A percentile compares a stretch with the other conserved stretches of the same genome.
phyloP scores from a whole-genome alignment of 305 asterid genomes.

The Solanum hybrid region DNA sequence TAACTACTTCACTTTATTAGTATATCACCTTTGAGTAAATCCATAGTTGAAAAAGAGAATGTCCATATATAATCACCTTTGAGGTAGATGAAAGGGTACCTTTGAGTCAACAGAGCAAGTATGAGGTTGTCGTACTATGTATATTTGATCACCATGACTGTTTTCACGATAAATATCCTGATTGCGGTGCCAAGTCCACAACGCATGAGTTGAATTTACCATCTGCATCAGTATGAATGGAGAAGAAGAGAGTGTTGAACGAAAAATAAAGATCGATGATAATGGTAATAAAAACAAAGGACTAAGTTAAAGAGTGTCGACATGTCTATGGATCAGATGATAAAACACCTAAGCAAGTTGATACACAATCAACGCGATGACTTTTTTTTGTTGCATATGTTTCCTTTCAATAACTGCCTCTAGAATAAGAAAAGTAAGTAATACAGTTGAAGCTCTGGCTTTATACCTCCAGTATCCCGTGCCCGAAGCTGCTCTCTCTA shows the following conservation, averaged over 20 bases:
- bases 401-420: not conserved
- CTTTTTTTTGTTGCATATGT: not conserved
- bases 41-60: not conserved
- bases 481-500: slow-evolving; percentile 93
- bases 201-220: slow-evolving; percentile 52
- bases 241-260: not conserved
- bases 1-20: not conserved
- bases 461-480: slow-evolving; percentile 81
- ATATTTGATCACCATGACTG: slow-evolving; percentile 63
- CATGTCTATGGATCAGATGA: not conserved
- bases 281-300: not conserved
- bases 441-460: not conserved
- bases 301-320: not conserved
- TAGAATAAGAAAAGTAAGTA: not conserved
- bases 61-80: not conserved
- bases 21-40: not conserved
- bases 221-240: slow-evolving; percentile 31
- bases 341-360: not conserved
- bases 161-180: slow-evolving; percentile 53
- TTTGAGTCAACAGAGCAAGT: slow-evolving; percentile 33
- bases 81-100: slow-evolving; percentile 17
- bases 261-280: not conserved
- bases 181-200: slow-evolving; percentile 95
- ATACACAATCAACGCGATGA: not conserved
- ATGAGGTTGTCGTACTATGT: slow-evolving; percentile 68